Evolutionary conservation across 2,329 filamentous ascomycete genomes (phyloP), one percentile per base, ranked within the genome.

Genomic region (Fusarium udum): DNA sequence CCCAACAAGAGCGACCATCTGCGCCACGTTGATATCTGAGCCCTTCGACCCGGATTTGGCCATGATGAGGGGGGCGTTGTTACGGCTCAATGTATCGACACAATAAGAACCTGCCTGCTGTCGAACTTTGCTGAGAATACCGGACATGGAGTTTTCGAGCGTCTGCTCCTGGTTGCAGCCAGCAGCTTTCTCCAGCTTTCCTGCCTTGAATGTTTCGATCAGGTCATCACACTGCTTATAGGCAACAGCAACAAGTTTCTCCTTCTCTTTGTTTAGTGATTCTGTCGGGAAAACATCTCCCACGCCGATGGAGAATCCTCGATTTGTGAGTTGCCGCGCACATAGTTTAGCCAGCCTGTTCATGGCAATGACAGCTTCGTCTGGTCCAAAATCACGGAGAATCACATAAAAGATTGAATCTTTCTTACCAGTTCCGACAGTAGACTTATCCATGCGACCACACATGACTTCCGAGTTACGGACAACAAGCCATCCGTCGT

Each of bases 391-490:
- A 84, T 99, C 96, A 85, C 96, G 90, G 76, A 98, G 90, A 79
- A 99, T 95, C 64, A 98, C 93, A 79, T 98, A 99, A 80, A 98
- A 99, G 26, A 99, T 92, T 0, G 95, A 98, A 80, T 97, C 95
- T 80, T 99, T 99, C 86, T 98, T 98, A 77, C 96, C 96, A 11
- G 94, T 91, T 76, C 96, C 96, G n/a, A 99, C 94, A 0, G 95
- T 98, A 3, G 94, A 93, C 83, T 99, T 99, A 85, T 99, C 96
- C 95, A 98, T 98, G 67, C 92, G 90, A 69, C 96, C 96, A 79
- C 95, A 98, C 93, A 99, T 97, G 70, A 98, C 91, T 81, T 98
- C 95, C 0, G 95, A 98, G 80, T 99, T 98, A 64, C 95, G 93
- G 71, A 99, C 92, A 20, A 97, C 94, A 15, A 99, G 86, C 89